These are phyloP conservation scores for Metarhizium sp. DNA, from an alignment of 2,329 filamentous ascomycete genomes.

Conservation along the genomic window DNA sequence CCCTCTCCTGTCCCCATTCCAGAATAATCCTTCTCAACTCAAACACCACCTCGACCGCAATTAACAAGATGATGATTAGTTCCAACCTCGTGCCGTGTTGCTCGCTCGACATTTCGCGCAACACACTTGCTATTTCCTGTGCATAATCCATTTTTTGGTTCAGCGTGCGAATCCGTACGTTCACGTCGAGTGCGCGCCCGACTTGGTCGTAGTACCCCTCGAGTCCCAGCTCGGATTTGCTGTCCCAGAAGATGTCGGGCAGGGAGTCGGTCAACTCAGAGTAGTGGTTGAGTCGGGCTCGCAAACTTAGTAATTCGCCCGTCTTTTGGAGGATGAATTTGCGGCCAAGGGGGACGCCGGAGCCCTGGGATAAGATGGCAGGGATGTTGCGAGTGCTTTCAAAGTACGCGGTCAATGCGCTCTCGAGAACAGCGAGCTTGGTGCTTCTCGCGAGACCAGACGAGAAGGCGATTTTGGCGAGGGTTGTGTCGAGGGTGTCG, in stretches of 20 bases:
- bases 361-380: conserved; percentile 60
- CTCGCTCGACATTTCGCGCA: conserved; percentile 82
- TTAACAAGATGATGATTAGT: conserved; percentile 92
- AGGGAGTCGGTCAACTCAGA: conserved; percentile 92
- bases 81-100: conserved; percentile 82
- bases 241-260: conserved; percentile 96
- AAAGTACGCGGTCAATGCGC: conserved; percentile 73
- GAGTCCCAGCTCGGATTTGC: conserved; percentile 74
- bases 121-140: conserved; percentile 82
- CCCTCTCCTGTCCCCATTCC: conserved; percentile 39
- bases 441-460: conserved; percentile 87
- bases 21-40: conserved; percentile 68
- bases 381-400: conserved; percentile 78
- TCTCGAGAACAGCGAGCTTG: conserved; percentile 87
- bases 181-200: conserved; percentile 80
- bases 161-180: conserved; percentile 78
- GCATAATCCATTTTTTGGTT: conserved; percentile 99
- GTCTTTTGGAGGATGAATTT: conserved; percentile 87
- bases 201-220: conserved; percentile 95
- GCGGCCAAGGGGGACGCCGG: conserved; percentile 37
- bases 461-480: conserved; percentile 94
- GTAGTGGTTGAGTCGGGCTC: conserved; percentile 92
- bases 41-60: conserved; percentile 85
- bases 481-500: conserved; percentile 48
- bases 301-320: conserved; percentile 78